Base-by-base conservation (phyloP, 2,329 filamentous ascomycete genomes). In the Fusarium sp. region DNA sequence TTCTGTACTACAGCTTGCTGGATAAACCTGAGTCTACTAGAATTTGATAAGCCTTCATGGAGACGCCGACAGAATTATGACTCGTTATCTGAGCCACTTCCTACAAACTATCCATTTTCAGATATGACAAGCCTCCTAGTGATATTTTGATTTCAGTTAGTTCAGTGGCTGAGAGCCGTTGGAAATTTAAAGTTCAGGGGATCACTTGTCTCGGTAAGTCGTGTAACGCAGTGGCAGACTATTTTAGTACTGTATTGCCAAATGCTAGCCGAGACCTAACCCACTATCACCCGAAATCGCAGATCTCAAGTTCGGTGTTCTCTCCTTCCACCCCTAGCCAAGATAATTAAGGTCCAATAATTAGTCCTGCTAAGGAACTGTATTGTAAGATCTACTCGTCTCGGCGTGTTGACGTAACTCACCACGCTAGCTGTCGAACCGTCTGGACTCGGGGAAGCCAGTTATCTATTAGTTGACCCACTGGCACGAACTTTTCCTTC, bases 71-170 rank as follows among this genome's bases (percentile, higher is more conserved):
- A 8, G 1, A 47, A 8, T 5, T 31, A 0, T 2, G 20, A 17
- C 18, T 47, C 5, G 18, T 5, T 17, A 29, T 47, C 27, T 12
- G 6, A 14, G 10, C 0, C 7, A 8, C 0, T n/a, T 8, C 9
- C 4, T 0, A 5, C 1, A 29, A n/a, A 0, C 18, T 29, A 20
- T 15, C 2, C 18, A 18, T 4, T n/a, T 11, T 46, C 5, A 11
- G 25, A 46, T 7, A 29, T n/a, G 4, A 29, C 9, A 46, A 46
- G 9, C 13, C 18, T 20, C 7, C 0, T 27, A 7, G 25, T 20
- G 5, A 27, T 10, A 0, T 18, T 10, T 27, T 3, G 3, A 45
- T 7, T 20, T 27, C 1, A 3, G 14, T 22, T 12, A 4, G n/a
- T 22, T 22, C 22, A 22, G 22, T 22, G 22, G 22, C 22, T 22